A percentile compares a stretch with the other conserved stretches of the same genome.
These are phyloP conservation scores for Eremomyces bilateralis DNA, from an alignment of 495 filamentous ascomycete species.

Conservation along the genomic window DNA sequence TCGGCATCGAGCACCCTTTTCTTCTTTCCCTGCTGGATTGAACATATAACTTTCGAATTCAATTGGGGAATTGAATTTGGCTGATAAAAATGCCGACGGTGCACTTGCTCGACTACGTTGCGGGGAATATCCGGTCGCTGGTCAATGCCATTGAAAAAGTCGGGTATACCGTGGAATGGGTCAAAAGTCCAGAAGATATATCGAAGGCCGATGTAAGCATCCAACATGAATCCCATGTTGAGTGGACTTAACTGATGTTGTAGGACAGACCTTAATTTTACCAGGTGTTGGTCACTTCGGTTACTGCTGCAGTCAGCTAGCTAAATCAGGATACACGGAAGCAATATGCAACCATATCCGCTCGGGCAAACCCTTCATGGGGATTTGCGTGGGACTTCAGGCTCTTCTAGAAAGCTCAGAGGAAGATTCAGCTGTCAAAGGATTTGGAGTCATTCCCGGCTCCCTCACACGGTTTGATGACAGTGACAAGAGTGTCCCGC, in stretches of 20 bases:
- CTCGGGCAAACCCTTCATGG: slow-evolving; percentile 88
- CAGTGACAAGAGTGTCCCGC: slow-evolving; percentile 66
- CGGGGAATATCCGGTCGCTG: slow-evolving; percentile 81
- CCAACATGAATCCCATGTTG: too few relatives aligned
- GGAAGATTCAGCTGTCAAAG: slow-evolving; percentile 46
- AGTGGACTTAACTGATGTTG: too few relatives aligned
- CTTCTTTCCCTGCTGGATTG: too few relatives aligned
- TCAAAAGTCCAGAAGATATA: slow-evolving; percentile 65
- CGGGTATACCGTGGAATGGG: slow-evolving; percentile 85
- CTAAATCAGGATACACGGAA: slow-evolving; percentile 55
- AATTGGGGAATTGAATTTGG: too few relatives aligned
- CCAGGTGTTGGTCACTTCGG: slow-evolving; percentile 96
- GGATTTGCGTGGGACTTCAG: slow-evolving; percentile 88
- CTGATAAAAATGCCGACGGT: slow-evolving; percentile 69
- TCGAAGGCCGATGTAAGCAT: slow-evolving; percentile 55
- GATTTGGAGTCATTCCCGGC: slow-evolving; percentile 52
- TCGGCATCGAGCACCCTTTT: too few relatives aligned
- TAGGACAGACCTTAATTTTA: slow-evolving; percentile 82
- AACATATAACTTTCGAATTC: too few relatives aligned
- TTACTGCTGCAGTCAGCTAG: slow-evolving; percentile 71
- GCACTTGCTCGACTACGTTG: slow-evolving; percentile 70
- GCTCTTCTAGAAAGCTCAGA: slow-evolving; percentile 69
- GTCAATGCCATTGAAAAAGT: slow-evolving; percentile 93
- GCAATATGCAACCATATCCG: slow-evolving; percentile 62
- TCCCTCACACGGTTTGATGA: slow-evolving; percentile 57